These are phyloP conservation scores for Phalaenopsis equestris DNA, from an alignment of 106 monocot species.

Conservation along the genomic window DNA sequence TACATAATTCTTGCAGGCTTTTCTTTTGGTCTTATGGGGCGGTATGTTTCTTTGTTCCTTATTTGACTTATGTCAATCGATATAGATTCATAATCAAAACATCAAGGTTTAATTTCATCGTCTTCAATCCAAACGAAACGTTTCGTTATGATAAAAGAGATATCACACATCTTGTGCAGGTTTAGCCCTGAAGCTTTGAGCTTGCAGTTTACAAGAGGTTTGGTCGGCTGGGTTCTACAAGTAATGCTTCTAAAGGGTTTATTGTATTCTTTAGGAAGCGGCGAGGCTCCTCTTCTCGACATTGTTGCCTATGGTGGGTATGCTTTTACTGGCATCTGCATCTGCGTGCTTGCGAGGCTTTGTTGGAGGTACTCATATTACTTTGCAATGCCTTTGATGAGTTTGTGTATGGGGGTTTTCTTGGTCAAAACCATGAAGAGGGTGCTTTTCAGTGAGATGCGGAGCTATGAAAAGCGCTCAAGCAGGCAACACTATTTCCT, in stretches of 20 bases:
- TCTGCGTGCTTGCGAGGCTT: constrained; percentile 16
- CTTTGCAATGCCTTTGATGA: constrained; percentile 26
- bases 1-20: constrained; percentile 31
- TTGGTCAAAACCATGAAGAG: constrained; percentile 22
- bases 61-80: not conserved
- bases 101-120: too few relatives aligned
- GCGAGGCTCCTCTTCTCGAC: constrained; percentile 20
- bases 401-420: constrained; percentile 31
- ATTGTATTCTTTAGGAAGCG: constrained; percentile 28
- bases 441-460: constrained; percentile 19
- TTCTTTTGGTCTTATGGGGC: constrained; percentile 30
- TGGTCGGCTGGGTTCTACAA: constrained; percentile 32
- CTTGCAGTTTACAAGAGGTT: constrained; percentile 30
- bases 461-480: constrained; percentile 30
- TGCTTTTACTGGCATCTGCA: constrained; percentile 21
- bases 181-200: constrained; percentile 32
- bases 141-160: not conserved
- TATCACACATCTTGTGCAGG: constrained; percentile 11
- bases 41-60: constrained; percentile 13
- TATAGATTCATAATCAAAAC: too few relatives aligned
- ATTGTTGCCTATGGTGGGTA: constrained; percentile 26
- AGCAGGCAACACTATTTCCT: constrained; percentile 31
- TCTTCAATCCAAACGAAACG: too few relatives aligned
- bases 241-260: constrained; percentile 29
- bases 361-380: constrained; percentile 35